Evolutionary conservation across 2,329 filamentous ascomycete genomes (phyloP).

Genomic region (Zasmidium citrigriseum): DNA sequence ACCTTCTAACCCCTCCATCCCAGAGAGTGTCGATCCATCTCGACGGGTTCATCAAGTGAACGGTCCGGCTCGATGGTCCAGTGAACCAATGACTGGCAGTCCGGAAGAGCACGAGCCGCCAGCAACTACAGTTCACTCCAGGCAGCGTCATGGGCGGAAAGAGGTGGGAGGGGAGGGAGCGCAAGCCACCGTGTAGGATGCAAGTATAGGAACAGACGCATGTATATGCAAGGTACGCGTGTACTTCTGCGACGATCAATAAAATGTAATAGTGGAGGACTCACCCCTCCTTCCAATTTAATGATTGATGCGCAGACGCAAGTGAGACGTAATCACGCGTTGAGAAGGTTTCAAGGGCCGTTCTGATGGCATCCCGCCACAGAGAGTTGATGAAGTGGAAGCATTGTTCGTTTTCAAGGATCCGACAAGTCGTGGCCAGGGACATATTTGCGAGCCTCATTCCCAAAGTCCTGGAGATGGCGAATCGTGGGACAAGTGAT

Average conservation of each 20-base stretch:
- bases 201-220: background rate
- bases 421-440: no score
- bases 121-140: background rate
- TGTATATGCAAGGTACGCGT: background rate
- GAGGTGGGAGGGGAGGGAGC: background rate
- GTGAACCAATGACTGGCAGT: background rate
- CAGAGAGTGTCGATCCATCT: background rate
- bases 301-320: no score
- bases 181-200: background rate
- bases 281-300: no score
- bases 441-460: no score
- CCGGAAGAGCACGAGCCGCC: background rate
- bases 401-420: no score
- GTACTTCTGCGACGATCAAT: background rate
- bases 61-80: background rate
- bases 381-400: no score
- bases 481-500: no score
- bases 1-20: background rate
- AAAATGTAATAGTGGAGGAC: no score
- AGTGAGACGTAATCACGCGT: no score
- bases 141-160: background rate
- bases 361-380: no score
- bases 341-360: no score
- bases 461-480: no score
- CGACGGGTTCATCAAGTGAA: background rate